Percentiles rank a stretch among this genome's conserved stretches.
These are phyloP conservation scores for Scutellaria galericulata DNA, from an alignment of 257 asterid genomes.

Conservation along the genomic window DNA sequence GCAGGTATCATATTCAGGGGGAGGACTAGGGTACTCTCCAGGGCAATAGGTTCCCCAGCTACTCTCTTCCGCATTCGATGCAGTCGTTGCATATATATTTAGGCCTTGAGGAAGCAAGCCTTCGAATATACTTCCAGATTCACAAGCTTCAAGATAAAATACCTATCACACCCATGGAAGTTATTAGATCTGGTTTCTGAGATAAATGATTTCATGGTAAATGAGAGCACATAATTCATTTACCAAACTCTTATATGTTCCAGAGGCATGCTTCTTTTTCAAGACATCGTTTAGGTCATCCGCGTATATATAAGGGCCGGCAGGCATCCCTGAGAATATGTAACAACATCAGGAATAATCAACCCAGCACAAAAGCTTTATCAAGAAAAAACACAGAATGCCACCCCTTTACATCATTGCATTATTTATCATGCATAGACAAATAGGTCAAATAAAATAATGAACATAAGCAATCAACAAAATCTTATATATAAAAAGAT, in stretches of 20 bases:
- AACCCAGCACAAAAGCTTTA: not conserved
- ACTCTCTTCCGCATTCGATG: constrained; percentile 93
- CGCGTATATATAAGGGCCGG: constrained; percentile 77
- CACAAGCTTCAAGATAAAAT: constrained; percentile 96
- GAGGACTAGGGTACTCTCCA: constrained; percentile 83
- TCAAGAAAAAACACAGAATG: not conserved
- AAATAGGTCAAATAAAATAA: constrained; percentile 1
- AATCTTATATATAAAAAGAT: not conserved
- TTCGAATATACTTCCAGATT: constrained; percentile 95
- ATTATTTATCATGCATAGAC: not conserved
- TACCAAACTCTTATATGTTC: constrained; percentile 92
- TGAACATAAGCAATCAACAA: constrained; percentile 21
- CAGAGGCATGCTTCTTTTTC: constrained; percentile 81
- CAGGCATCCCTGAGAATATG: constrained; percentile 79
- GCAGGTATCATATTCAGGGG: constrained; percentile 88
- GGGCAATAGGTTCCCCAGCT: constrained; percentile 99
- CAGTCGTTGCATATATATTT: constrained; percentile 93
- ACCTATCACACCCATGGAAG: constrained; percentile 51
- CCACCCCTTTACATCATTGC: not conserved
- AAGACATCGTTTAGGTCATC: constrained; percentile 60
- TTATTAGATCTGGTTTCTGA: constrained; percentile 27
- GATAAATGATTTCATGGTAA: not conserved
- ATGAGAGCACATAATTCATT: constrained; percentile 6
- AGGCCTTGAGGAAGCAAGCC: constrained; percentile 88
- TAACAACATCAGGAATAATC: constrained; percentile 29